Base-by-base conservation (phyloP, 1,284 basidiomycete genomes). In the Cutaneotrichosporon sp. region DNA sequence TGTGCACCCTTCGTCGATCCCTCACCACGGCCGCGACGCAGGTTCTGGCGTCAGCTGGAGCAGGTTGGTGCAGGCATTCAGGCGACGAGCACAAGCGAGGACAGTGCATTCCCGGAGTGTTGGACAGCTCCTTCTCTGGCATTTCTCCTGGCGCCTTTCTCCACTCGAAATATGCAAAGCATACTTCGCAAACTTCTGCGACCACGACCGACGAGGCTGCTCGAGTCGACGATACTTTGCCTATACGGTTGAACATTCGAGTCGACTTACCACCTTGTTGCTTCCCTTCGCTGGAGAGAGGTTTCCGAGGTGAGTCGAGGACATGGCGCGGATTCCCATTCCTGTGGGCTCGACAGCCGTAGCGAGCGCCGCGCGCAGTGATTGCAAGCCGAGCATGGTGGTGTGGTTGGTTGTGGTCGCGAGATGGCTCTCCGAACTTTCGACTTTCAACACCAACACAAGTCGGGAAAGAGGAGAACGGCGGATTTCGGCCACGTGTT, bases 1-100 rank as follows among this genome's bases (percentile, higher is more conserved):
- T 92, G 97, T 53, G 90, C 87, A 64, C 94, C 94, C 61, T 88
- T 82, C 26, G 87, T 87, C 1, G 90, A 92, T 19, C 87, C 87
- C 74, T 89, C 86, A 72, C 94, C 94, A 69, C 94, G 82, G 73
- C 94, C 94, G 35, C 94, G 82, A 68, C 94, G 87, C 81, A 91
- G 91, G 84, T 87, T 84, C 91, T 92, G 63, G 5, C 19, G 37
- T 49, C 42, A 53, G 43, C 38, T 32, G 4, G 11, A n/a, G n/a
- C n/a, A n/a, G n/a, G n/a, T n/a, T n/a, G n/a, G n/a, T n/a, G n/a
- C n/a, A n/a, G n/a, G n/a, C n/a, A n/a, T n/a, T n/a, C n/a, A n/a
- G n/a, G n/a, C n/a, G n/a, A n/a, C n/a, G n/a, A n/a, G n/a, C n/a
- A n/a, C n/a, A n/a, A n/a, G n/a, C n/a, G n/a, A n/a, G n/a, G n/a